Evolutionary conservation across 2,329 filamentous ascomycete genomes (phyloP), one percentile per base, ranked within the genome.

Genomic region (Neoscytalidium dimidiatum): DNA sequence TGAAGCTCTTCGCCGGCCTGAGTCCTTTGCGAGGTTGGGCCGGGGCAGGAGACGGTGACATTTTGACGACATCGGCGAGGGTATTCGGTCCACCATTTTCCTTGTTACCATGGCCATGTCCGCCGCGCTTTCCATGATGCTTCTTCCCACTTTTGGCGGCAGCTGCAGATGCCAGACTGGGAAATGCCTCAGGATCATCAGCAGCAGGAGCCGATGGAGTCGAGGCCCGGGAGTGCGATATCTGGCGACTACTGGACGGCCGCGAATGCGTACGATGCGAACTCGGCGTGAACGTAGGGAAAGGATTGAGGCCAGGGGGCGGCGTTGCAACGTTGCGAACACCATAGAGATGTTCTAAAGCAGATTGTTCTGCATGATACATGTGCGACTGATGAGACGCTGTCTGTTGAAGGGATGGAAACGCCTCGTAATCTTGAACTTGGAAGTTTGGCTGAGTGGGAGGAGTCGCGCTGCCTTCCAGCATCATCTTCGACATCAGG

Each of bases 141-240:
- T 97, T 96, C 80, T 97, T 97, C 63, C 87, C 89, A 61, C 88
- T 87, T 76, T 95, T 95, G 28, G 85, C 81, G 21, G 86, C 86
- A 58, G 87, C 84, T 29, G 87, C 90, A 38, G 92, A 92, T 5
- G 92, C 92, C 2, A 99, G 85, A 8, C 91, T 92, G 7, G 95
- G 95, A 72, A 99, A 99, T 0, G 94, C 95, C 73, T 99, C 95
- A 21, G 92, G 94, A 72, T 99, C 95, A 74, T 98, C 94, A 26
- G 97, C 89, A 21, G 92, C 88, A 31, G 91, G 90, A 14, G 91
- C 90, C 26, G 87, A 84, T 33, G 88, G 87, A 29, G 87, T 87
- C 14, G 83, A 75, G 33, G 87, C 84, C 49, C 86, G 84, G 56
- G 88, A 84, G 65, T 91, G 62, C 5, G 62, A 64, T 11, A 52